Conservation (phyloP, 768 basidiomycete genomes). For the Symmetrospora coprosmae region DNA sequence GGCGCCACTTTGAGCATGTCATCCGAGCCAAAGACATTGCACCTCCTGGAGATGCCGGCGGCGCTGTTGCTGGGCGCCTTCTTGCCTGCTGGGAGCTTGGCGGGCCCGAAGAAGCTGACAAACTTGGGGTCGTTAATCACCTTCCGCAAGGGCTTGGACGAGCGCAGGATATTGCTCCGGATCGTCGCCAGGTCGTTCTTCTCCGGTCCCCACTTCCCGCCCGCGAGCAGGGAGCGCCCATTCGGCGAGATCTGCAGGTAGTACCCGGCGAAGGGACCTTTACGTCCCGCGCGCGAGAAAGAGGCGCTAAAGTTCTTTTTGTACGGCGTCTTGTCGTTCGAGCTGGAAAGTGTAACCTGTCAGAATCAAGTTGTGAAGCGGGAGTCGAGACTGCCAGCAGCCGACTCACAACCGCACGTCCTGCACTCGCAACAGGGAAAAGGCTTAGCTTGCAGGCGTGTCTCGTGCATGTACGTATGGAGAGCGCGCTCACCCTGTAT, state of each 20-base stretch:
- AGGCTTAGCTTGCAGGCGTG: constrained; percentile 49
- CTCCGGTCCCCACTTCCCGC: constrained; percentile 38
- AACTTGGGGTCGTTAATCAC: constrained; percentile 59
- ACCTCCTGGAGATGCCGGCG: constrained; percentile 45
- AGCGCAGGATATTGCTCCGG: constrained; percentile 41
- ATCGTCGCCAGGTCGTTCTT: constrained; percentile 66
- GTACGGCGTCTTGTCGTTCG: constrained; percentile 57
- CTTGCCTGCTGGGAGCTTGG: constrained; percentile 18
- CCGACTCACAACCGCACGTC: constrained; percentile 8
- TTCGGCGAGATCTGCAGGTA: constrained; percentile 30
- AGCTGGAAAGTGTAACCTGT: background rate
- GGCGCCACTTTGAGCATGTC: constrained; percentile 83
- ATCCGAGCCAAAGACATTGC: constrained; percentile 71
- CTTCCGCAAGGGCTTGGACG: constrained; percentile 30
- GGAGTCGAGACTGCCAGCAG: background rate
- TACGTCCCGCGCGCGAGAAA: constrained; percentile 63
- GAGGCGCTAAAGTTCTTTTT: constrained; percentile 66
- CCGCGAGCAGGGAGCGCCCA: constrained; percentile 47
- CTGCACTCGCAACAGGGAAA: background rate
- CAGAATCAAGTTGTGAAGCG: background rate
- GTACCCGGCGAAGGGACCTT: constrained; percentile 26
- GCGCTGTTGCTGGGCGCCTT: background rate
- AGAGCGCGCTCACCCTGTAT: constrained; percentile 82
- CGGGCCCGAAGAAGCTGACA: constrained; percentile 52
- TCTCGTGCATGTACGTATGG: no score